A percentile compares a stretch with the other conserved stretches of the same genome.
phyloP scores from a whole-genome alignment of 495 filamentous ascomycete genomes.

The Penicillium waksmanii region DNA sequence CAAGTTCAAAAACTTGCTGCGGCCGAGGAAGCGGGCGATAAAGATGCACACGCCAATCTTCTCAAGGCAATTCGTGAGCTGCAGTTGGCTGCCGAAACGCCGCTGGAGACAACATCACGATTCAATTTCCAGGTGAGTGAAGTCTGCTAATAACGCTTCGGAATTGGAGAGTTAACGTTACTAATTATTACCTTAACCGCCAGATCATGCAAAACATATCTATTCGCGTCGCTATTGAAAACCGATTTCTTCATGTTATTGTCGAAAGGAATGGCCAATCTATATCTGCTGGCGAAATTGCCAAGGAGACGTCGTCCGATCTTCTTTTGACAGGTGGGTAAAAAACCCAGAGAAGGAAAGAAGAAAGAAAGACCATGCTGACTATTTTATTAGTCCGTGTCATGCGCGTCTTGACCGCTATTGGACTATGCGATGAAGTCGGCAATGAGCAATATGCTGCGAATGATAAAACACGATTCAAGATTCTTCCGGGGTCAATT shows the following conservation, averaged over 20 bases:
- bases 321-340: conserved; percentile 10
- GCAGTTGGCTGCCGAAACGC: conserved; percentile 28
- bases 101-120: conserved; percentile 29
- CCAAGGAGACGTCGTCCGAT: conserved; percentile 13
- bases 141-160: not conserved
- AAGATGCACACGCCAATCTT: conserved; percentile 24
- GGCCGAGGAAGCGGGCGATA: conserved; percentile 20
- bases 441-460: conserved; percentile 25
- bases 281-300: conserved; percentile 12
- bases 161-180: too few species aligned
- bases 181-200: too few species aligned
- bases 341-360: not conserved
- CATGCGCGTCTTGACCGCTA: conserved; percentile 26
- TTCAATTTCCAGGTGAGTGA: conserved; percentile 29
- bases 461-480: conserved; percentile 27
- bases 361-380: not conserved
- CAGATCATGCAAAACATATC: conserved; percentile 17
- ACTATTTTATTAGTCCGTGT: conserved; percentile 21
- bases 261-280: conserved; percentile 5
- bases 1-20: conserved; percentile 25
- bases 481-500: conserved; percentile 26
- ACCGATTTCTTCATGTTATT: conserved; percentile 16
- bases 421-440: conserved; percentile 30
- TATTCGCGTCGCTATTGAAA: conserved; percentile 18
- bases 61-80: conserved; percentile 28